These are phyloP conservation scores for Neonectria ditissima DNA, from an alignment of 2,329 filamentous ascomycete genomes.

Conservation along the genomic window DNA sequence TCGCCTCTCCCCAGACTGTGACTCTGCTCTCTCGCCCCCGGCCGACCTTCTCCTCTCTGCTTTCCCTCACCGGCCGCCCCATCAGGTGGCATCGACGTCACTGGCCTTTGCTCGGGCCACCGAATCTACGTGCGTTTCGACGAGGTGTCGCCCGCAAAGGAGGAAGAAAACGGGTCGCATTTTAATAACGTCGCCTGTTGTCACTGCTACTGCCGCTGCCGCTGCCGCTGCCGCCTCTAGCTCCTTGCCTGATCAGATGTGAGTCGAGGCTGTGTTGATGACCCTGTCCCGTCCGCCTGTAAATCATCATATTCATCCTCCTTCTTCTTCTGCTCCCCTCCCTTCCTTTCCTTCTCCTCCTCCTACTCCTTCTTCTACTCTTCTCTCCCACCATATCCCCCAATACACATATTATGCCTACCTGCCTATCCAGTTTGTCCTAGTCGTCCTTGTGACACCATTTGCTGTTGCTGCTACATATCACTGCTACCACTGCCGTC, in stretches of 20 bases:
- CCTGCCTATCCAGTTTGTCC: constrained; percentile 17
- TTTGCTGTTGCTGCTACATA: constrained; percentile 7
- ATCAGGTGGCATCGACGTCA: constrained; percentile 48
- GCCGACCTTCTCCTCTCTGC: constrained; percentile 24
- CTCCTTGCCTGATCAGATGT: constrained; percentile 14
- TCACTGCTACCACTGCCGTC: constrained; percentile 4
- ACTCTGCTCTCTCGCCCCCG: constrained; percentile 21
- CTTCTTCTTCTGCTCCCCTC: constrained; percentile 10
- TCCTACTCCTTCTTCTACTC: constrained; percentile 14
- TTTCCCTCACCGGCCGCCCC: constrained; percentile 23
- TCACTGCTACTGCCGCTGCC: constrained; percentile 27
- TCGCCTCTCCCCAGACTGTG: not conserved
- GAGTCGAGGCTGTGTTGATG: constrained; percentile 21
- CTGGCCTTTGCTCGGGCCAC: constrained; percentile 26
- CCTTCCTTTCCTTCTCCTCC: constrained; percentile 24
- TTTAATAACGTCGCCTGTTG: constrained; percentile 37
- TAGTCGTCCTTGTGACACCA: constrained; percentile 29
- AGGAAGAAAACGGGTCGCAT: constrained; percentile 27
- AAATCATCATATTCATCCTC: constrained; percentile 30
- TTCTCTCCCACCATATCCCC: constrained; percentile 5
- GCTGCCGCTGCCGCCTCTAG: constrained; percentile 1
- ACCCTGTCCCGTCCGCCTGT: constrained; percentile 22
- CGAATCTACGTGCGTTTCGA: constrained; percentile 22
- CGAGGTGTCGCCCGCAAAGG: constrained; percentile 25
- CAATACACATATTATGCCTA: constrained; percentile 8